phyloP scores from a whole-genome alignment of 179 eudicot species.

The Heliamphora pulchella region DNA sequence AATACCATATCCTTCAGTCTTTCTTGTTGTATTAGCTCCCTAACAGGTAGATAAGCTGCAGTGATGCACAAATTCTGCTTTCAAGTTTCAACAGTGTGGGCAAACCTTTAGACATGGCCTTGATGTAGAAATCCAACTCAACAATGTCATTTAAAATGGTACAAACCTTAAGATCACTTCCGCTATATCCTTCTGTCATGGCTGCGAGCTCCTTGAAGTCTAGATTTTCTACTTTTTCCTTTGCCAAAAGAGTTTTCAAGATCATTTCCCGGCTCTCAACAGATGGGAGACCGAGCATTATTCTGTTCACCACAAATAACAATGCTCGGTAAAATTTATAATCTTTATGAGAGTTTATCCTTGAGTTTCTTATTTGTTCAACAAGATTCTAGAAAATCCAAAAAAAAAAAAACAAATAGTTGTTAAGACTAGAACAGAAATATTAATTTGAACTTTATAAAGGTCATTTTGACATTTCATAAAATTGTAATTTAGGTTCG shows the following conservation, averaged over 20 bases:
- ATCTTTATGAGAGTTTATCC: background rate
- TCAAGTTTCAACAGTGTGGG: conserved; percentile 17
- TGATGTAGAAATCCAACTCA: conserved; percentile 7
- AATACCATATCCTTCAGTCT: conserved; percentile 67
- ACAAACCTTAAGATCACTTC: conserved; percentile 90
- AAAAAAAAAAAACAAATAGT: background rate
- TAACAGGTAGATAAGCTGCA: conserved; percentile 92
- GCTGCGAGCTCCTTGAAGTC: conserved; percentile 78
- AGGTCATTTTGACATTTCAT: background rate
- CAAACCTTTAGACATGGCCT: background rate
- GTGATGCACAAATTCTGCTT: conserved; percentile 77
- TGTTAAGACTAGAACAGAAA: background rate
- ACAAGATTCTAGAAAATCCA: background rate
- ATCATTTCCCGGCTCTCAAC: conserved; percentile 79
- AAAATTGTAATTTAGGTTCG: background rate
- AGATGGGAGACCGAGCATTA: conserved; percentile 84
- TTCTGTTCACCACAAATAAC: conserved; percentile 36
- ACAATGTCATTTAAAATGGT: conserved; percentile 1
- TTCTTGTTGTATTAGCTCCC: conserved; percentile 84
- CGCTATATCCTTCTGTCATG: conserved; percentile 91
- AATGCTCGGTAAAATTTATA: background rate
- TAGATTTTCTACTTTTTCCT: conserved; percentile 60
- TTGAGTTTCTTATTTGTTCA: background rate
- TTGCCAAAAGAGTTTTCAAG: conserved; percentile 66
- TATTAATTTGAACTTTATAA: background rate